A percentile compares a stretch with the other conserved stretches of the same genome.
These are phyloP conservation scores for Phytophthora colocasiae DNA, from an alignment of 352 stramenopile genomes.

Conservation along the genomic window DNA sequence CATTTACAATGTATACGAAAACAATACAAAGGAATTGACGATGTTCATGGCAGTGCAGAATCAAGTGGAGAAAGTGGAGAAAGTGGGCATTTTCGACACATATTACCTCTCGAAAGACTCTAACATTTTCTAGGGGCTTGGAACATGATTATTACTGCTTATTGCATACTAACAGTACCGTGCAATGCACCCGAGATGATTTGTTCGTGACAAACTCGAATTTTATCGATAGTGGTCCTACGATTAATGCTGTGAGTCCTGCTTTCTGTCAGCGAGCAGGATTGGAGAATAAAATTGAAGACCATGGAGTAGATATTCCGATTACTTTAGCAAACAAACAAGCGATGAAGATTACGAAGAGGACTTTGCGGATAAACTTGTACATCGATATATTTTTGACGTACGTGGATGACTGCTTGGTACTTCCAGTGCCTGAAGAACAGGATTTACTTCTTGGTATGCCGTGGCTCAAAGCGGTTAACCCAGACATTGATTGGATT, in stretches of 20 bases:
- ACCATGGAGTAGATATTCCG: background rate
- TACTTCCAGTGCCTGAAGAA: too few species aligned
- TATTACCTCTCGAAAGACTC: background rate
- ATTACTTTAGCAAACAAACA: background rate
- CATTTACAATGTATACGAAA: background rate
- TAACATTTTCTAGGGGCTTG: background rate
- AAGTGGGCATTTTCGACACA: background rate
- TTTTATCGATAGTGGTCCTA: background rate
- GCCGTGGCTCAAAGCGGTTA: background rate
- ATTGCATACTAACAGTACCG: background rate
- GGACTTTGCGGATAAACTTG: too few species aligned
- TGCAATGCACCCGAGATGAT: background rate
- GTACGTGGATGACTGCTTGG: too few species aligned
- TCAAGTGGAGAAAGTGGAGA: background rate
- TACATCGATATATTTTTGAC: too few species aligned
- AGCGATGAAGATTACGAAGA: background rate
- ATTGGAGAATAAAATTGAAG: background rate
- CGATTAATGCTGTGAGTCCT: background rate
- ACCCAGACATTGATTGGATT: background rate
- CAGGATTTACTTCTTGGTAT: too few species aligned
- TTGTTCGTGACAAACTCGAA: background rate
- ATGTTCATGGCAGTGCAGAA: background rate
- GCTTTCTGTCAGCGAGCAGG: background rate
- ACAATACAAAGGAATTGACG: background rate
- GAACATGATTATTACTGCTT: background rate